Evolutionary conservation across 2,329 filamentous ascomycete species (phyloP).

Genomic region (Penicillium hordei): DNA sequence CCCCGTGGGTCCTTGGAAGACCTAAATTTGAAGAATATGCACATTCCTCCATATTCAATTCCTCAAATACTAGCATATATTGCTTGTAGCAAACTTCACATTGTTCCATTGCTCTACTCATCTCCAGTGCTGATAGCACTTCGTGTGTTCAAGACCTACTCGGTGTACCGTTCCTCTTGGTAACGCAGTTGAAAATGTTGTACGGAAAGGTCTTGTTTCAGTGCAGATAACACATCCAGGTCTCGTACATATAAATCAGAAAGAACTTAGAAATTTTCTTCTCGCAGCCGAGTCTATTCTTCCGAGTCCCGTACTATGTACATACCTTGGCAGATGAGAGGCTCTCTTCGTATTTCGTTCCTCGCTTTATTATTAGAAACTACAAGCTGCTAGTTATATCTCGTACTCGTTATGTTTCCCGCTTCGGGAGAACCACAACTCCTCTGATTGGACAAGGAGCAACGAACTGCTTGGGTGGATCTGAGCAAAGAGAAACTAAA

Average conservation of each 20-base stretch:
- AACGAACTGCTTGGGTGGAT: background rate
- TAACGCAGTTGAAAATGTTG: conserved; percentile 10
- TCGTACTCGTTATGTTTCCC: conserved; percentile 5
- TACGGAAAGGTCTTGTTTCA: too few relatives aligned
- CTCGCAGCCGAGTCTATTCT: background rate
- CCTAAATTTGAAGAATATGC: background rate
- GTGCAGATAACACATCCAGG: too few relatives aligned
- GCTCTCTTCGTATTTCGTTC: conserved; percentile 2
- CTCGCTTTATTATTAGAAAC: background rate
- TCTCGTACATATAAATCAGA: too few relatives aligned
- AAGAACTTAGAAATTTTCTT: background rate
- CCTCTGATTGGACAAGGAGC: background rate
- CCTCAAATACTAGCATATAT: background rate
- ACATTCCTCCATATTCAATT: background rate
- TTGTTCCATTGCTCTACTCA: background rate
- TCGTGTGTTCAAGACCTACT: conserved; percentile 16
- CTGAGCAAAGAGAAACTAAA: background rate
- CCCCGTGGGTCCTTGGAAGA: background rate
- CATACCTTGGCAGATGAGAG: background rate
- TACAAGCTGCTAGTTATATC: background rate
- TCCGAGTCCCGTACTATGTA: background rate
- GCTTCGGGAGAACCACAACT: background rate
- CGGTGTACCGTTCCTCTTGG: conserved; percentile 20
- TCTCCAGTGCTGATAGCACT: conserved; percentile 10
- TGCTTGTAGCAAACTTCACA: background rate